Percentiles rank a stretch among this genome's conserved stretches.
phyloP scores from a whole-genome alignment of 495 filamentous ascomycete species.

The Hyaloscypha finlandica region DNA sequence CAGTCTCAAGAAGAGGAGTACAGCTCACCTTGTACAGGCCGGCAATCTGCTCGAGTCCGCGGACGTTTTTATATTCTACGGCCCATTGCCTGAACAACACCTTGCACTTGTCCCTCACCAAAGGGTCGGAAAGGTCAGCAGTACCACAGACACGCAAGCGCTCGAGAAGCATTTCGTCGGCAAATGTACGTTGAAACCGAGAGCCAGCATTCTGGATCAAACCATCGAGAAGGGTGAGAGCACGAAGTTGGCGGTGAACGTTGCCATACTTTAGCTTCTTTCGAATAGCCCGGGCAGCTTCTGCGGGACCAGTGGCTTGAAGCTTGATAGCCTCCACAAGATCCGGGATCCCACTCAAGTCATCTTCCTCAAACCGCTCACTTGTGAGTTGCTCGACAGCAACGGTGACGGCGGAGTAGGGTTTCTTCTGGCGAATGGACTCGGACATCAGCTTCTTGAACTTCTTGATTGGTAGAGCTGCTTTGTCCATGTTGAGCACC shows the following conservation, averaged over 20 bases:
- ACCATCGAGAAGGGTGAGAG: conserved; percentile 88
- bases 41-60: conserved; percentile 78
- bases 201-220: conserved; percentile 93
- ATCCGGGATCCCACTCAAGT: conserved; percentile 88
- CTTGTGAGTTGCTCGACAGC: conserved; percentile 88
- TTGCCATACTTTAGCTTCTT: conserved; percentile 99
- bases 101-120: conserved; percentile 84
- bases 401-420: conserved; percentile 93
- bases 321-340: conserved; percentile 92
- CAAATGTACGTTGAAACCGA: conserved; percentile 84
- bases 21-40: conserved; percentile 67
- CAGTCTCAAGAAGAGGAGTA: neutral
- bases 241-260: conserved; percentile 85
- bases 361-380: conserved; percentile 87
- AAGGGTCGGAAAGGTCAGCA: conserved; percentile 78
- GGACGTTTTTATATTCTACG: conserved; percentile 73
- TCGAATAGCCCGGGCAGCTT: conserved; percentile 88
- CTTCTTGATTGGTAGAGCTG: neutral
- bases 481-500: neutral
- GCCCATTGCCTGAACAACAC: conserved; percentile 90
- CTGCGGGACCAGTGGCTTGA: conserved; percentile 82
- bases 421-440: conserved; percentile 68
- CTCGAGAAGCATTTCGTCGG: conserved; percentile 91
- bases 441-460: conserved; percentile 14
- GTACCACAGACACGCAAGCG: conserved; percentile 85